A percentile compares a stretch with the other conserved stretches of the same genome.
Conservation (phyloP, 139 green algal genomes). For the Coelastrella sp. region DNA sequence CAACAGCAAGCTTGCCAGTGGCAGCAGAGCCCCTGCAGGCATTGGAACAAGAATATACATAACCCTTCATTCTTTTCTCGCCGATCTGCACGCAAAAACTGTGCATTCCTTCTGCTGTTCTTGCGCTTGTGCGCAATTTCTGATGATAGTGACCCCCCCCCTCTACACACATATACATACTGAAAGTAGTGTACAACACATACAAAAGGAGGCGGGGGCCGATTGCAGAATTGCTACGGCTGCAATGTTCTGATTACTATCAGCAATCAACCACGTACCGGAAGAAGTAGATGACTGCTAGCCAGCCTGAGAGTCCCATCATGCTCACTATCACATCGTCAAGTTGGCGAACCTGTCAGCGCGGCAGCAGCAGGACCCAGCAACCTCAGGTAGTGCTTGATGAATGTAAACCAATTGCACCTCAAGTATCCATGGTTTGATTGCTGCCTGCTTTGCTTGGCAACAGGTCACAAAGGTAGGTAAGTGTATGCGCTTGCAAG, state of each 20-base stretch:
- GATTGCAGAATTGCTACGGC: no score
- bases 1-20: conserved; percentile 53
- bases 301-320: conserved; percentile 64
- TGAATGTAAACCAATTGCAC: background rate
- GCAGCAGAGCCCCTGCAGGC: conserved; percentile 29
- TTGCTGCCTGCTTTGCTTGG: no score
- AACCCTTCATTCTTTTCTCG: background rate
- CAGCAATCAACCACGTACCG: background rate
- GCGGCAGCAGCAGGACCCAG: background rate
- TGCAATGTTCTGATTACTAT: background rate
- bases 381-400: background rate
- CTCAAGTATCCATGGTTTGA: no score
- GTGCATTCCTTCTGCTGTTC: no score
- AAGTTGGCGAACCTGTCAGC: conserved; percentile 52
- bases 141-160: no score
- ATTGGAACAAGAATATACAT: background rate
- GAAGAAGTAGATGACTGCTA: conserved; percentile 61
- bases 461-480: no score
- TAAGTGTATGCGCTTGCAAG: no score
- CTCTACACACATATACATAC: no score
- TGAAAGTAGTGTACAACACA: no score
- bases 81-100: no score
- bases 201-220: no score
- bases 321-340: conserved; percentile 67
- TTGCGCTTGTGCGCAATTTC: no score